Evolutionary conservation across 495 filamentous ascomycete species (phyloP), one percentile per base, ranked within the genome.

Genomic region (Neurospora sublineolata): DNA sequence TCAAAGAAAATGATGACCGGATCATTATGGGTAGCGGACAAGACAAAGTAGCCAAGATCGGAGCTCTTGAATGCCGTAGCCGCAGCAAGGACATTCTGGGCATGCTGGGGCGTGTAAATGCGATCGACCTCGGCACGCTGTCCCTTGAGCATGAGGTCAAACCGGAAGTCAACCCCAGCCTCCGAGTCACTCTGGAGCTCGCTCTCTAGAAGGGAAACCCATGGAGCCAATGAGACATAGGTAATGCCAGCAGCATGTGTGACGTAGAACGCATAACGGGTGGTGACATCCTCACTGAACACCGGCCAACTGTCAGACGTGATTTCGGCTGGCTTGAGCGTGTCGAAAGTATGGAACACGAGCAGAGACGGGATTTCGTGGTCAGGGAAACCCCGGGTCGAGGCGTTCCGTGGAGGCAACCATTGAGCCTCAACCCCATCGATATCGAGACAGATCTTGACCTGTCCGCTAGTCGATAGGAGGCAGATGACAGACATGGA

Each of bases 381-480:
- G 7, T 76, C 44, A 18, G 79, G 77, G 16, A 78, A 74, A 20
- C 75, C 80, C 80, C 77, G 84, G 74, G 73, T 83, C 27, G 52
- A 16, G 76, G 80, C 87, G 73, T 79, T 75, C 30, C 79, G 79
- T 20, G 83, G 89, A 3, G 93, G 92, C 11, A 97, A 86, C 94
- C 94, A 97, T 76, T 93, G 89, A 10, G 90, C 93, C 78, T 94
- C 89, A 1, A 96, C 87, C 0, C 91, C 92, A 39, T 93, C 89
- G 3, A 93, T 77, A 75, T 95, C 92, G 20, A 97, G 83, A 76
- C 91, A 96, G 27, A 96, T 80, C 70, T 93, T 89, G 20, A 96
- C 82, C 74, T 91, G 86, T 27, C 91, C 91, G 73, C 86, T 90
- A 39, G 86, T 89, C 5, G 91, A 92, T 5, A 92, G 83, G 1